phyloP scores from a whole-genome alignment of 257 asterid species.

The Vinca minor region DNA sequence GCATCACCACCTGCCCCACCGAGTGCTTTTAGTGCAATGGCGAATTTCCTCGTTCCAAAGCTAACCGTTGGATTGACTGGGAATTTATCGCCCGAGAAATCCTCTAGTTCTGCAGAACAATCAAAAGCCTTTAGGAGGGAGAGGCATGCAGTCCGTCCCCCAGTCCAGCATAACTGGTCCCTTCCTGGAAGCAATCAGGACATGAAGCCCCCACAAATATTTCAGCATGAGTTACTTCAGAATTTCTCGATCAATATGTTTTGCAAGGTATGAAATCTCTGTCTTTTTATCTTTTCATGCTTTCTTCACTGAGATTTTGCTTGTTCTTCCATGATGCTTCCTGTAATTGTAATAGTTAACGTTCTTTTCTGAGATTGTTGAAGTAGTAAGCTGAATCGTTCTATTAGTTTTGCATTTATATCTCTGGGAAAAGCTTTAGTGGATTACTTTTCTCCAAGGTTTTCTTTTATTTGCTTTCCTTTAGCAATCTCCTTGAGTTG shows the following conservation, averaged over 20 bases:
- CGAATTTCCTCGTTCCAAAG: conserved; percentile 92
- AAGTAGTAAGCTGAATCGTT: not conserved
- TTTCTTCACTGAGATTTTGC: not conserved
- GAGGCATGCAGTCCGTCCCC: conserved; percentile 95
- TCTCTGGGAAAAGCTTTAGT: not conserved
- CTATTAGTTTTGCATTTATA: not conserved
- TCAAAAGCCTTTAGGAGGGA: conserved; percentile 55
- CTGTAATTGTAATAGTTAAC: not conserved
- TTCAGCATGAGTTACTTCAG: conserved; percentile 97
- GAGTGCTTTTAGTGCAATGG: conserved; percentile 94
- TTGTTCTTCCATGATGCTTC: not conserved
- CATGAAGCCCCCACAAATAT: conserved; percentile 66
- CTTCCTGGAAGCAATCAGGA: conserved; percentile 52
- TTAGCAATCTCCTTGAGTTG: not conserved
- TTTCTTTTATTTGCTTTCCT: not conserved
- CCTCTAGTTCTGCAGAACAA: conserved; percentile 54
- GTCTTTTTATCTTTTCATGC: not conserved
- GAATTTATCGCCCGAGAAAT: conserved; percentile 60
- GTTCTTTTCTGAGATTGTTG: not conserved
- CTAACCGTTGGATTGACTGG: conserved; percentile 62
- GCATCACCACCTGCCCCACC: conserved; percentile 50
- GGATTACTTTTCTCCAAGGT: not conserved
- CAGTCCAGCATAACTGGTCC: conserved; percentile 94
- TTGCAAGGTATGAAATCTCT: conserved; percentile 58
- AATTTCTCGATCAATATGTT: conserved; percentile 90